Percentiles rank a stretch among this genome's conserved stretches.
Conservation (phyloP, 169 alveolate genomes). For the Plasmodium relictum region DNA sequence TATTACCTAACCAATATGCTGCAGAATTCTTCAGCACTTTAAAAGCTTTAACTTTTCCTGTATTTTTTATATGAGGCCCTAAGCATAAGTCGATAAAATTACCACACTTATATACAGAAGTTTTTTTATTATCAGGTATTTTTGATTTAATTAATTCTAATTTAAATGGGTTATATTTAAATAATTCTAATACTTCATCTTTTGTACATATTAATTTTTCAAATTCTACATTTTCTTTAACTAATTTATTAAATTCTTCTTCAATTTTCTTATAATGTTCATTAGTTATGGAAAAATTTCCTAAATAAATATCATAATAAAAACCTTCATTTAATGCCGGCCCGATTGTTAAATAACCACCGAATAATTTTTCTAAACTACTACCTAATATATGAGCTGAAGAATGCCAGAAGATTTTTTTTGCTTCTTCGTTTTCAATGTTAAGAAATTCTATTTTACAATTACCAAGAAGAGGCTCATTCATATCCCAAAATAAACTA, state of each 20-base stretch:
- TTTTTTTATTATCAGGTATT: conserved; percentile 95
- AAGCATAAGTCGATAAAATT: conserved; percentile 98
- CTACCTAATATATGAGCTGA: conserved; percentile 97
- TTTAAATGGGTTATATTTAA: conserved; percentile 98
- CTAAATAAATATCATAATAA: conserved; percentile 98
- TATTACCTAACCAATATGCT: conserved; percentile 98
- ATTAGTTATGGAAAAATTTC: conserved; percentile 86
- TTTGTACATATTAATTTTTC: conserved; percentile 95
- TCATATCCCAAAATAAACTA: conserved; percentile 94
- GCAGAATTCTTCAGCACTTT: conserved; percentile 96
- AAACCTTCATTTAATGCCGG: conserved; percentile 97
- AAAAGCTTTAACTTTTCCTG: conserved; percentile 96
- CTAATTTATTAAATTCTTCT: conserved; percentile 79
- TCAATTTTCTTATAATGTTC: conserved; percentile 78
- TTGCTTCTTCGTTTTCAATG: conserved; percentile 96
- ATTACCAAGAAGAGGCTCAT: conserved; percentile 97
- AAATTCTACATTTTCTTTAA: conserved; percentile 93
- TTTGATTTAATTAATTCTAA: conserved; percentile 95
- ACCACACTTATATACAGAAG: conserved; percentile 98
- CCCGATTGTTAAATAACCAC: conserved; percentile 98
- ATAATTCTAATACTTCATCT: conserved; percentile 97
- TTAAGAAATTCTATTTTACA: conserved; percentile 92
- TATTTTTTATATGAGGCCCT: conserved; percentile 99
- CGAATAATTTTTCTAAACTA: conserved; percentile 95
- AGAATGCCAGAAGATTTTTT: conserved; percentile 98